phyloP scores from a whole-genome alignment of 139 green algal genomes.

The Parachlorella kessleri region DNA sequence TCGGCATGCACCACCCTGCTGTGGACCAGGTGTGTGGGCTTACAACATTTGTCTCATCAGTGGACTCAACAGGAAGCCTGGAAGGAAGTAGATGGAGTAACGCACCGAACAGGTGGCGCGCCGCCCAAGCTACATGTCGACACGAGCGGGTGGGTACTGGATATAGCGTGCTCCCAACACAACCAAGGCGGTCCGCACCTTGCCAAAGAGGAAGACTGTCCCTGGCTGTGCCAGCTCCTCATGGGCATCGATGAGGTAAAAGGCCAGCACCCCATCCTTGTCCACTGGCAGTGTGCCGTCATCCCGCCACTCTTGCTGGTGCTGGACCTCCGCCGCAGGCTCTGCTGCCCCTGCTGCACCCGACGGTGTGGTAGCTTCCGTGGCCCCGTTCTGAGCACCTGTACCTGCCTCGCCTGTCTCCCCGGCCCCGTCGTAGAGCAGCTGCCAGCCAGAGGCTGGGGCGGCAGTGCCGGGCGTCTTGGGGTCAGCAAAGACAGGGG shows the following conservation, averaged over 20 bases:
- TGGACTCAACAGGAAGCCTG: too few relatives aligned
- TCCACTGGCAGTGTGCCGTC: conserved; percentile 66
- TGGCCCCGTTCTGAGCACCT: neutral
- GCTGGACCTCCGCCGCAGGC: neutral
- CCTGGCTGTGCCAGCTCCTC: conserved; percentile 80
- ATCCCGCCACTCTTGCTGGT: conserved; percentile 7
- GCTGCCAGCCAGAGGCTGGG: conserved; percentile 57
- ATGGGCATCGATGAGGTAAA: conserved; percentile 92
- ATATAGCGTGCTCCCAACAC: too few relatives aligned
- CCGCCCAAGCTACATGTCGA: too few relatives aligned
- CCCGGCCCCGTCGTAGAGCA: conserved; percentile 44
- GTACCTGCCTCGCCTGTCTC: conserved; percentile 19
- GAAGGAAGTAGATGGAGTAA: too few relatives aligned
- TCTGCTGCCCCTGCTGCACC: neutral
- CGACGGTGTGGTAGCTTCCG: neutral
- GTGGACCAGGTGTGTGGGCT: too few relatives aligned
- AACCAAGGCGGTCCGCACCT: conserved; percentile 53
- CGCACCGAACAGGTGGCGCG: too few relatives aligned
- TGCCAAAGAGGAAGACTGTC: conserved; percentile 93
- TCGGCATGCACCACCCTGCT: too few relatives aligned
- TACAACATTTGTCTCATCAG: too few relatives aligned
- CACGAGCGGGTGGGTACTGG: too few relatives aligned
- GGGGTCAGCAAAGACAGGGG: conserved; percentile 30
- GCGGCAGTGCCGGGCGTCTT: conserved; percentile 32
- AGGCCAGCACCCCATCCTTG: conserved; percentile 66